Evolutionary conservation across 75 land plant genomes (phyloP), one percentile per base, ranked within the genome.

Genomic region (Pinus taeda): DNA sequence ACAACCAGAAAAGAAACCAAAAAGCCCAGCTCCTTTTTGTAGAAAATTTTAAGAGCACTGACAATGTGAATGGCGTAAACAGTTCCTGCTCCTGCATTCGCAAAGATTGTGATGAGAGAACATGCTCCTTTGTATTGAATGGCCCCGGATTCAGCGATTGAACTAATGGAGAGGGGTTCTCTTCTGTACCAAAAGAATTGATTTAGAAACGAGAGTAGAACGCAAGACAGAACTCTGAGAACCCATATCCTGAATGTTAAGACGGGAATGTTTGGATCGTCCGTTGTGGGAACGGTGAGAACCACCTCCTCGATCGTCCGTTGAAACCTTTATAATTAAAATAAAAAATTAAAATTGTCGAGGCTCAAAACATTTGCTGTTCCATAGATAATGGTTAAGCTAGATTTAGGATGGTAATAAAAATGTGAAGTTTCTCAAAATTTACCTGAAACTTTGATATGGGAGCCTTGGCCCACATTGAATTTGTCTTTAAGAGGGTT

Each of bases 161-260:
- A 83, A 11, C 88, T 82, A 26, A 90, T 85, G 39, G 84, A 74
- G 24, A 92, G 83, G 6, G 90, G 94, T 78, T 92, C 85, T 0
- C 88, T 87, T 18, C 94, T 75, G 85, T 79, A 92, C 15, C 77
- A 80, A 86, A 90, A 92, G 86, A 90, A 92, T 6, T 85, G 83
- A 86, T 92, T 92, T 81, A 92, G 85, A 72, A 90, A 89, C 21
- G 81, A 81, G 20, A 92, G 83, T 59, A 92, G 9, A 9, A 81
- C 69, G 76, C 92, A 92, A 11, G 90, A 85, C 12, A 77, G 33
- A 59, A 87, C 37, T 36, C 92, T 92, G 15, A 92, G 83, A 74
- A 77, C 37, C 92, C 94, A 90, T 57, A 83, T 81, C n/a, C 90
- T 78, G 80, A 92, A 89, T 3, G 94, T 89, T 86, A 87, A 70